phyloP scores from a whole-genome alignment of 169 alveolate genomes.

The Plasmodium malariae region DNA sequence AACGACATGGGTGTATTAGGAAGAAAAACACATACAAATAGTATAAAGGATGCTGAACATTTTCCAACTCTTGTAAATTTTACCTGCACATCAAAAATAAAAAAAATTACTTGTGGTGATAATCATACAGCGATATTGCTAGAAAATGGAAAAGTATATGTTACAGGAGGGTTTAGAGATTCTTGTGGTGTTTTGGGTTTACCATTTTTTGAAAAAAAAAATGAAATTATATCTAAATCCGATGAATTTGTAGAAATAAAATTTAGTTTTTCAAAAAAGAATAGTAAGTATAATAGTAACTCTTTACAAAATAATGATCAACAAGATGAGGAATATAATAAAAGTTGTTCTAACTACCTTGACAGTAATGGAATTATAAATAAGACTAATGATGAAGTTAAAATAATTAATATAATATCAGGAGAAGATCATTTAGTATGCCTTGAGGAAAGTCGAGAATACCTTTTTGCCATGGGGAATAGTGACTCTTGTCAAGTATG shows the following conservation, averaged over 20 bases:
- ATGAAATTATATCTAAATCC: slow-evolving; percentile 44
- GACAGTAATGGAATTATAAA: slow-evolving; percentile 12
- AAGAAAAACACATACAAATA: slow-evolving; percentile 55
- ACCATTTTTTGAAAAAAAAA: slow-evolving; percentile 80
- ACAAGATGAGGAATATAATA: slow-evolving; percentile 32
- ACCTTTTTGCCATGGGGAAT: slow-evolving; percentile 83
- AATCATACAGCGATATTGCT: slow-evolving; percentile 87
- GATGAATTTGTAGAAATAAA: slow-evolving; percentile 44
- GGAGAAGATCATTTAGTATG: slow-evolving; percentile 86
- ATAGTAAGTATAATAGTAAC: not conserved
- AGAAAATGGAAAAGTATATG: slow-evolving; percentile 82
- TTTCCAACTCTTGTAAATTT: slow-evolving; percentile 78
- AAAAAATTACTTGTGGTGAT: slow-evolving; percentile 87
- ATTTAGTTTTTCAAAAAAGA: not conserved
- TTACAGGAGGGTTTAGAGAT: slow-evolving; percentile 89
- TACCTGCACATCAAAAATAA: slow-evolving; percentile 51
- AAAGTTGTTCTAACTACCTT: slow-evolving; percentile 17
- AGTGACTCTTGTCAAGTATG: slow-evolving; percentile 85
- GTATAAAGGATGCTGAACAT: slow-evolving; percentile 82
- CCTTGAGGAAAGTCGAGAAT: slow-evolving; percentile 75
- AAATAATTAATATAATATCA: slow-evolving; percentile 78
- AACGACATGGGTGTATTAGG: slow-evolving; percentile 93
- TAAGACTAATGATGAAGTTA: slow-evolving; percentile 10
- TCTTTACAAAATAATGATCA: not conserved
- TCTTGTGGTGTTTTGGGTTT: slow-evolving; percentile 86